Conservation (phyloP, 106 monocot species). For the Alisma plantagoaquatica region DNA sequence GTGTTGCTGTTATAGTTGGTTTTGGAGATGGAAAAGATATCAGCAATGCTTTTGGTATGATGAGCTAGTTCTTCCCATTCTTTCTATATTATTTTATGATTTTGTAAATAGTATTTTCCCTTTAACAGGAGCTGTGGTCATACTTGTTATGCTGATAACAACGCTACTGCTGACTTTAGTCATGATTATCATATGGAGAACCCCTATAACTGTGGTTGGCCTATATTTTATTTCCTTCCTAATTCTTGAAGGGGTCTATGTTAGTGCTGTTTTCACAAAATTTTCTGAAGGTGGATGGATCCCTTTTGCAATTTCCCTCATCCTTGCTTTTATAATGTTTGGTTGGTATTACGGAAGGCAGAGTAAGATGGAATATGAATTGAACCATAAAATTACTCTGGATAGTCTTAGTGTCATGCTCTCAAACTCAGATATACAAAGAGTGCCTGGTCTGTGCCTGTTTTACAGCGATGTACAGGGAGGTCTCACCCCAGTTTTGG, state of each 20-base stretch:
- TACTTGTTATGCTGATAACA: constrained; percentile 86
- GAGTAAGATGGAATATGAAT: constrained; percentile 49
- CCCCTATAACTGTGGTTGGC: constrained; percentile 20
- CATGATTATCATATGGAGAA: constrained; percentile 71
- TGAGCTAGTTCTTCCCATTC: no score
- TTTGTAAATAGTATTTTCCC: no score
- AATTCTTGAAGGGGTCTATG: constrained; percentile 52
- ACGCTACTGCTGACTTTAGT: constrained; percentile 63
- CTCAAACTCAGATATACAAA: constrained; percentile 20
- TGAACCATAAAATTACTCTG: constrained; percentile 35
- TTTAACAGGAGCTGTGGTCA: constrained; percentile 73
- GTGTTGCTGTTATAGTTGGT: constrained; percentile 43
- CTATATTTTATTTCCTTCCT: constrained; percentile 43
- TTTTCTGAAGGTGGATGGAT: constrained; percentile 69
- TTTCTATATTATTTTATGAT: no score
- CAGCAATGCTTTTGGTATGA: constrained; percentile 77
- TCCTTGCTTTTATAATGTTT: constrained; percentile 66
- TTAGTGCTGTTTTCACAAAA: constrained; percentile 55
- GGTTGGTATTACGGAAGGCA: constrained; percentile 70
- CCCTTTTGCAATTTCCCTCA: constrained; percentile 55
- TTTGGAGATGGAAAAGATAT: constrained; percentile 70
- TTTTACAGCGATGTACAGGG: constrained; percentile 64
- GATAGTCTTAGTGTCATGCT: constrained; percentile 28
- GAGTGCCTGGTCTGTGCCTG: constrained; percentile 64
- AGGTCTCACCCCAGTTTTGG: constrained; percentile 54